Evolutionary conservation across 2,329 filamentous ascomycete species (phyloP).

Genomic region (Neonectria hederae): DNA sequence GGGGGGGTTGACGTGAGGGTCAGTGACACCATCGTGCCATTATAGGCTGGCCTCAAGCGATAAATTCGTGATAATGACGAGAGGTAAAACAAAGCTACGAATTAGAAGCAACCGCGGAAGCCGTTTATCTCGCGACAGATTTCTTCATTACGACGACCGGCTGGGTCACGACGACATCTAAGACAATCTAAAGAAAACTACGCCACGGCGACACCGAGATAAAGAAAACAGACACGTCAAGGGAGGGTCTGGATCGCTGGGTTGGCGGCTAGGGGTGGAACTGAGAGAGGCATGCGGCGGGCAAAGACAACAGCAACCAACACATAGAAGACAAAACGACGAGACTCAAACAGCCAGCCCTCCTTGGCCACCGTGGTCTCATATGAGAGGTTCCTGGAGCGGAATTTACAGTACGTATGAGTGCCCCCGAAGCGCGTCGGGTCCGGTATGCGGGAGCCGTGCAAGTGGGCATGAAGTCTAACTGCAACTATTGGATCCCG

Average conservation of each 20-base stretch:
- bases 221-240: background rate
- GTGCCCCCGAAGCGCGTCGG: background rate
- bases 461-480: background rate
- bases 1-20: background rate
- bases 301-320: constrained; percentile 26
- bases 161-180: background rate
- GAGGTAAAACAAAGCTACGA: background rate
- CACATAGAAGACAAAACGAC: constrained; percentile 31
- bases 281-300: constrained; percentile 28
- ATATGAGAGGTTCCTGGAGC: constrained; percentile 19
- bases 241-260: constrained; percentile 2
- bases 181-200: background rate
- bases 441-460: background rate
- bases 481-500: background rate
- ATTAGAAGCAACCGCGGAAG: background rate
- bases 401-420: background rate
- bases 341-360: constrained; percentile 32
- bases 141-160: background rate
- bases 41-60: background rate
- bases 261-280: constrained; percentile 25
- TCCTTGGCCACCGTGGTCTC: constrained; percentile 7
- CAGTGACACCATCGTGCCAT: background rate
- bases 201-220: background rate
- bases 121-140: background rate
- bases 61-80: background rate